Evolutionary conservation across 768 basidiomycete species (phyloP).

Genomic region (Lactarius hengduanensis): DNA sequence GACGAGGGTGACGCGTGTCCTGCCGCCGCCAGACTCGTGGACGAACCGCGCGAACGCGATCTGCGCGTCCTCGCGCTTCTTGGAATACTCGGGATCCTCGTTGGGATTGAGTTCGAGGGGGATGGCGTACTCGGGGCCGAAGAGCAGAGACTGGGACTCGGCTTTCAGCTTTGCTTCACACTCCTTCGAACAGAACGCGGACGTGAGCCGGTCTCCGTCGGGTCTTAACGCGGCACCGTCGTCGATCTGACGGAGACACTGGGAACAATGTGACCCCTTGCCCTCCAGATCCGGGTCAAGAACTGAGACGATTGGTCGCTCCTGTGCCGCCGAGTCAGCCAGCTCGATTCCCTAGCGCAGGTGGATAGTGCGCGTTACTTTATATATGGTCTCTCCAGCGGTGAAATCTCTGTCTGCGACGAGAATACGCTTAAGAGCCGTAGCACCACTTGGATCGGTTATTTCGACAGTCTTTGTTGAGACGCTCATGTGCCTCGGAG

Average conservation of each 20-base stretch:
- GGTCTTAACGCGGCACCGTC: conserved; percentile 45
- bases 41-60: conserved; percentile 54
- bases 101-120: conserved; percentile 44
- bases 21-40: conserved; percentile 42
- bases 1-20: conserved; percentile 54
- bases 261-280: conserved; percentile 66
- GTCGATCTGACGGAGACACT: conserved; percentile 65
- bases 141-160: conserved; percentile 68
- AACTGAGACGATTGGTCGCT: conserved; percentile 66
- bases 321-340: conserved; percentile 43
- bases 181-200: conserved; percentile 70
- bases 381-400: conserved; percentile 75
- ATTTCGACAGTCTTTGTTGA: conserved; percentile 45
- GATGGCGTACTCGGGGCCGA: conserved; percentile 62
- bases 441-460: conserved; percentile 33
- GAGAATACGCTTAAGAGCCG: conserved; percentile 45
- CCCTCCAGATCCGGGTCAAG: conserved; percentile 72
- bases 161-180: conserved; percentile 56
- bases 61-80: conserved; percentile 58
- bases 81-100: conserved; percentile 36
- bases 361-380: conserved; percentile 41
- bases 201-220: conserved; percentile 51
- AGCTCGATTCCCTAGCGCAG: background rate
- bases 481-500: conserved; percentile 69
- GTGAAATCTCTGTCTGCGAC: conserved; percentile 65